Percentiles rank a stretch among this genome's conserved stretches.
These are phyloP conservation scores for Phytophthora lateralis DNA, from an alignment of 352 stramenopile species.

Conservation along the genomic window DNA sequence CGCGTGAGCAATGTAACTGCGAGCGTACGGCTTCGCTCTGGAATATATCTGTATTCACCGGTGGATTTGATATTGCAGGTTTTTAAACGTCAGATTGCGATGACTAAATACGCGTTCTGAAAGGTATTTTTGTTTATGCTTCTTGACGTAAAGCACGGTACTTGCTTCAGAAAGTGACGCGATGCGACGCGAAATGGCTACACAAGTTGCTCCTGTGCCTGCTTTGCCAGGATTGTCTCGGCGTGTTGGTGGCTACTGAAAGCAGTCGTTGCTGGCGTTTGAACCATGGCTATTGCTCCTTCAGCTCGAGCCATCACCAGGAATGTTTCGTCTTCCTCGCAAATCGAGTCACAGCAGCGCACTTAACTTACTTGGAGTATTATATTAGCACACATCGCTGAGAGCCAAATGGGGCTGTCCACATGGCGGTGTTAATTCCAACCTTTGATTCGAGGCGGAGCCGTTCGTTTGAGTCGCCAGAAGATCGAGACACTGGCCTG, in stretches of 20 bases:
- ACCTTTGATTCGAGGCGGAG: background rate
- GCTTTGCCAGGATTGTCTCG: no score
- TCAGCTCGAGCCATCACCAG: background rate
- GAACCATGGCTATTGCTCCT: no score
- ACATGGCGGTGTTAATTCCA: background rate
- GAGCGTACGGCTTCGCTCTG: background rate
- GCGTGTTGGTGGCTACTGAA: no score
- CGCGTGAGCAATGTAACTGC: background rate
- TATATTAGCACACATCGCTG: background rate
- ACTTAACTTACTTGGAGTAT: no score
- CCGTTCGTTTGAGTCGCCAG: background rate
- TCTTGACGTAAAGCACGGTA: background rate
- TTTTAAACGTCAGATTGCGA: background rate
- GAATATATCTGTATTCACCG: background rate
- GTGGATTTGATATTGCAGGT: background rate
- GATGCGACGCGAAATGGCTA: background rate
- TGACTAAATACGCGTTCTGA: background rate
- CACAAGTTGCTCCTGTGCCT: background rate
- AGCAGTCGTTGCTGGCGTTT: no score
- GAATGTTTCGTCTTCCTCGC: background rate
- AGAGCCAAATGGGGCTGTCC: background rate
- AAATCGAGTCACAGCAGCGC: no score
- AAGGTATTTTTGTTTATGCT: background rate
- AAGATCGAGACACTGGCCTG: background rate
- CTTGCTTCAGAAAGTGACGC: constrained; percentile 3